Conservation (phyloP, 1,284 basidiomycete species). For the Fomitopsis palustris region DNA sequence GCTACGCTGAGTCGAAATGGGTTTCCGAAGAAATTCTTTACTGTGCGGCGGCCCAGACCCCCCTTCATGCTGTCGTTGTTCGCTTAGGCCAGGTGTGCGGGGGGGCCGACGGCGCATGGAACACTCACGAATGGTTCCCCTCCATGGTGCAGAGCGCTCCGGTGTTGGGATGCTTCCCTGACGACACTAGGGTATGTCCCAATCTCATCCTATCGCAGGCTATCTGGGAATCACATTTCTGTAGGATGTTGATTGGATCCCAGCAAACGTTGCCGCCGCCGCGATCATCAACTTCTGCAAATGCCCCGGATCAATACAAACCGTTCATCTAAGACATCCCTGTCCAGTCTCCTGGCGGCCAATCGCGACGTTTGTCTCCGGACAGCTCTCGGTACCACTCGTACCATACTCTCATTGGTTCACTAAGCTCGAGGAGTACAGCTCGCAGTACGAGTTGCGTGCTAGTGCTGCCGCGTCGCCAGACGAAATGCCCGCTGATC, state of each 20-base stretch:
- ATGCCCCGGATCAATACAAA: conserved; percentile 10
- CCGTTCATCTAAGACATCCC: conserved; percentile 30
- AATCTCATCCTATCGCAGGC: conserved; percentile 8
- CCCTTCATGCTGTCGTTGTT: conserved; percentile 29
- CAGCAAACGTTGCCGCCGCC: conserved; percentile 18
- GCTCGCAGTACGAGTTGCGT: background rate
- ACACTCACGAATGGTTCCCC: conserved; percentile 42
- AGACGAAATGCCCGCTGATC: background rate
- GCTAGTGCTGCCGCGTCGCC: background rate
- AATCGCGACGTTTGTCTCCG: conserved; percentile 16
- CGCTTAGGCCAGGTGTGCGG: conserved; percentile 43
- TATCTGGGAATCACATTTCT: background rate
- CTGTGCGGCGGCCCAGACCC: conserved; percentile 16
- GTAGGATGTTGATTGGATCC: conserved; percentile 25
- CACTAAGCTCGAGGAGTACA: conserved; percentile 5
- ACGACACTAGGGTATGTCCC: conserved; percentile 15
- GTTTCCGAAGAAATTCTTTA: conserved; percentile 31
- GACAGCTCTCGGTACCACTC: conserved; percentile 16
- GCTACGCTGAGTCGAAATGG: conserved; percentile 40
- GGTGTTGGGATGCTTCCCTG: conserved; percentile 25
- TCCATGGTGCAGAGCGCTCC: conserved; percentile 35
- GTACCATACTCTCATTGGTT: conserved; percentile 22
- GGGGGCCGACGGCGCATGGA: conserved; percentile 37
- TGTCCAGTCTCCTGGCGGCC: conserved; percentile 20
- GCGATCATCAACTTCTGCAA: conserved; percentile 19